Evolutionary conservation across 192 early-diverging fungal genomes (phyloP).

Genomic region (Lobulomyces angularis): DNA sequence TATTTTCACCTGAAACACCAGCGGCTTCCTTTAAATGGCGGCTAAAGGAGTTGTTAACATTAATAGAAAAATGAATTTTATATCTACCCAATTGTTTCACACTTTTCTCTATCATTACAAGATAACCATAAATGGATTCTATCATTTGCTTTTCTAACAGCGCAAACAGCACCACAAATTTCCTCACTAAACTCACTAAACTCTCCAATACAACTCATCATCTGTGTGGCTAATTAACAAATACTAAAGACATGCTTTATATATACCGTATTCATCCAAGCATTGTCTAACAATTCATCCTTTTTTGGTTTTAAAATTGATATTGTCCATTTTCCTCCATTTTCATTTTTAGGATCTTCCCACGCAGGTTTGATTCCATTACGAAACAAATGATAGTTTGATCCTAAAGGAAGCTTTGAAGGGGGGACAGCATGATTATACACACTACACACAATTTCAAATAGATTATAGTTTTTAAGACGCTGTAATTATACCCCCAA

Average conservation of each 20-base stretch:
- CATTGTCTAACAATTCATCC: slow-evolving; percentile 61
- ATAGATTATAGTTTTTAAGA: background rate
- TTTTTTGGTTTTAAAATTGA: slow-evolving; percentile 56
- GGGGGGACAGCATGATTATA: slow-evolving; percentile 79
- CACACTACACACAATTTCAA: slow-evolving; percentile 27
- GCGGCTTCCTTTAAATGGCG: too few species aligned
- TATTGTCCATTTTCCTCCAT: slow-evolving; percentile 86
- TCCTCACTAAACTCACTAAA: slow-evolving; percentile 63
- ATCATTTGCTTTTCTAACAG: slow-evolving; percentile 69
- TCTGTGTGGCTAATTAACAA: slow-evolving; percentile 23
- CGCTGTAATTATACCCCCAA: slow-evolving; percentile 63
- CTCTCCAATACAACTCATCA: slow-evolving; percentile 83
- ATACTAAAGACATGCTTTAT: slow-evolving; percentile 6
- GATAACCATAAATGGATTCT: slow-evolving; percentile 79
- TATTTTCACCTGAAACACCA: too few species aligned
- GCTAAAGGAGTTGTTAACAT: too few species aligned
- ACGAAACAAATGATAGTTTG: slow-evolving; percentile 94
- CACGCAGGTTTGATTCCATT: slow-evolving; percentile 82
- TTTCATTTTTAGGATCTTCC: slow-evolving; percentile 82
- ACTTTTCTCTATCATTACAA: slow-evolving; percentile 40
- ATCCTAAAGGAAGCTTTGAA: slow-evolving; percentile 53
- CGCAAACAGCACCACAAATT: slow-evolving; percentile 79
- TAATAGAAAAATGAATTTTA: too few species aligned
- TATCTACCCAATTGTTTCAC: too few species aligned
- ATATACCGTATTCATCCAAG: slow-evolving; percentile 74